Conservation (phyloP, 179 eudicot species). For the Silene vulgaris region DNA sequence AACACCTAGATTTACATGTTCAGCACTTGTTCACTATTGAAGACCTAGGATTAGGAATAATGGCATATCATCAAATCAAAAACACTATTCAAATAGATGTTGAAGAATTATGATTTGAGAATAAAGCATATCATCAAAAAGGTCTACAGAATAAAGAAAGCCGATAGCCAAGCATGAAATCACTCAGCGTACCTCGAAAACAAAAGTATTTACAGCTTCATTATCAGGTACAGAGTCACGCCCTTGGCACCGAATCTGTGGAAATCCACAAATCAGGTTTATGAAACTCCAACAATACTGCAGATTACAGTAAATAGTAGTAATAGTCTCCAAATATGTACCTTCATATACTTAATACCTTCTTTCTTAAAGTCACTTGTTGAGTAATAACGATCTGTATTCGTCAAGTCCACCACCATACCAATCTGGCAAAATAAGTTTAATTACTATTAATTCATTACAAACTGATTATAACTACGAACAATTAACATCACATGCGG, state of each 20-base stretch:
- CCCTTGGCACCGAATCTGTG: conserved; percentile 56
- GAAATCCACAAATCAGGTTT: conserved; percentile 4
- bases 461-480: neutral
- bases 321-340: conserved; percentile 4
- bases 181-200: conserved; percentile 42
- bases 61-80: neutral
- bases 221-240: conserved; percentile 61
- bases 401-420: conserved; percentile 57
- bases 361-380: conserved; percentile 38
- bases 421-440: conserved; percentile 39
- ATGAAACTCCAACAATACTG: neutral
- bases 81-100: neutral
- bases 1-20: conserved; percentile 1
- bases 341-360: conserved; percentile 51
- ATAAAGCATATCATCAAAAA: neutral
- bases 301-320: neutral
- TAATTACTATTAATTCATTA: neutral
- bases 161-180: conserved; percentile 7
- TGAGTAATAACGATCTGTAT: conserved; percentile 56
- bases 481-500: neutral
- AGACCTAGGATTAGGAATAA: neutral
- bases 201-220: conserved; percentile 53
- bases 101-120: neutral
- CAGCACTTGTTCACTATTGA: neutral
- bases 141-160: neutral